Base-by-base conservation (phyloP, 2,329 filamentous ascomycete species). In the Cyphellophora europaea region DNA sequence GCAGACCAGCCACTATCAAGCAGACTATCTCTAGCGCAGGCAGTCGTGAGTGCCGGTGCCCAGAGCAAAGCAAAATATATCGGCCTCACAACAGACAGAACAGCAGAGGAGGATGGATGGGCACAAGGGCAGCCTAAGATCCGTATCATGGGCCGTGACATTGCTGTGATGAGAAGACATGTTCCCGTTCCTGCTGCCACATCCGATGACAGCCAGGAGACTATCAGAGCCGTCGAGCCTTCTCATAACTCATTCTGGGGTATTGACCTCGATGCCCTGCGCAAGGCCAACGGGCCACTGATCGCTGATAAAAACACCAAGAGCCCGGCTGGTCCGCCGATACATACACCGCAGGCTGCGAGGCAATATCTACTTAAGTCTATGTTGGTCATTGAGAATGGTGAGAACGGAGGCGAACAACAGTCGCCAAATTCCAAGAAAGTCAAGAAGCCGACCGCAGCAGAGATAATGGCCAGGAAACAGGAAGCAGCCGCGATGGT, bases 1-100 rank as follows among this genome's bases (percentile, higher is more conserved):
- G 82, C 86, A 0, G 79, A 83, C 46, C 87, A 94, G 53, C 86
- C 86, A 3, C 67, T 79, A 3, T 91, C 83, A n/a, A 89, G 84
- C 53, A 70, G 84, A 30, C 62, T 93, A 13, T 93, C 85, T 52
- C 63, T 94, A 13, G 83, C 79, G 0, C 86, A 93, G 56, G 85
- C 83, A 1, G 78, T 91, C 1, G 82, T 93, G 11, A 88, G 83
- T 53, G 77, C 77, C 17, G 91, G 89, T 52, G 86, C 82, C 41
- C 73, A 78, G 44, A 76, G 74, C 21, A 88, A 88, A 58, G 86
- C 86, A 6, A 69, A 79, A 17, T 81, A 72, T 43, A 60, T 93
- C 18, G 86, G 86, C 0, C 63, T 93, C 13, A 76, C 82, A 42
- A 73, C 67, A 33, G 74, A 74, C 0, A 66, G 70, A 5, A 70